Base-by-base conservation (phyloP, 2,329 filamentous ascomycete genomes). In the Aspergillus nomiae region DNA sequence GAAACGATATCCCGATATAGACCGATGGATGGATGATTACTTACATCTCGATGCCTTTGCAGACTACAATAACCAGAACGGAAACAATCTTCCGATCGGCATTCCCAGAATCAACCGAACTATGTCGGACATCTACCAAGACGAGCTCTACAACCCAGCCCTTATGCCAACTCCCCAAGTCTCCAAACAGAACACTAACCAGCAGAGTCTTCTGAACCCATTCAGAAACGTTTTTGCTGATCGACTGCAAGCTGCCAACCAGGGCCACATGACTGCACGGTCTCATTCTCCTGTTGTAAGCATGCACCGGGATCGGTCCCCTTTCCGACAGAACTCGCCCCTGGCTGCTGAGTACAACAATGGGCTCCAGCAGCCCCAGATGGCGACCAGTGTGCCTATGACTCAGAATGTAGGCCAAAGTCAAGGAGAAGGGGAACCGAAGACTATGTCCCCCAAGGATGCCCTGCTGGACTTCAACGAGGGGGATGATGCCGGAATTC, bases 371-470 rank as follows among this genome's bases (percentile, higher is more conserved):
- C 70, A 73, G 21, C 74, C 80, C n/a, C 81, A 82, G 45, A 74
- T 83, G 34, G 77, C 73, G 1, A 75, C 75, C n/a, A 75, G 74
- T 41, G 69, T 77, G n/a, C 74, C 76, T 11, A 70, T 75, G 61
- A 34, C 67, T 36, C 72, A 74, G 65, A 67, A 62, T n/a, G 64
- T 75, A 59, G 63, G 67, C 28, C 57, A 69, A 56, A 59, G 80
- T n/a, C 58, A 59, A 51, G 43, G 34, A 50, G 69, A 76, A 65
- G 69, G 74, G 43, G 74, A 90, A n/a, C 84, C 87, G 1, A 92
- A 92, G 77, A 97, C 94, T 0, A 97, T 99, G 54, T 98, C 94
- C 1, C 95, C 94, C 28, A 96, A 96, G 79, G 94, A 98, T 72
- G 92, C 94, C 1, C 80, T 96, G 63, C 80, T 97, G 56, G 94